Percentiles rank a stretch among this genome's conserved stretches.
phyloP scores from a whole-genome alignment of 2,329 filamentous ascomycete species.

The Colletotrichum coccodes region DNA sequence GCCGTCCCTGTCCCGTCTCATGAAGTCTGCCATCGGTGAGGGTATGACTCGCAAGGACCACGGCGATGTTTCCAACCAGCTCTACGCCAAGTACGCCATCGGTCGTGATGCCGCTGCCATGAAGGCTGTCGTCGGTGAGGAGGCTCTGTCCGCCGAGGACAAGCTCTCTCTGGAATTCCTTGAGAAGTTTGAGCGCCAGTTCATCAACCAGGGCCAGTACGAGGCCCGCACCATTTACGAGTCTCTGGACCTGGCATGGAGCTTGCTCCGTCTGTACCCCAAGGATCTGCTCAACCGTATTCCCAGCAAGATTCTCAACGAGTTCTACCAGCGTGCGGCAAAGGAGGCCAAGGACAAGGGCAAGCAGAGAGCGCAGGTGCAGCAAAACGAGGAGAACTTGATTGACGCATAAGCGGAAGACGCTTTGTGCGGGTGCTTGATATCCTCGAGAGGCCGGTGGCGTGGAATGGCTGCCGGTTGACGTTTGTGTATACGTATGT shows the following conservation, averaged over 20 bases:
- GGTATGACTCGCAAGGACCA: conserved; percentile 97
- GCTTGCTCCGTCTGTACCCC: conserved; percentile 94
- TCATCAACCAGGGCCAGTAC: conserved; percentile 92
- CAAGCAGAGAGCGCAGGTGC: conserved; percentile 60
- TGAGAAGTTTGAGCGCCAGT: conserved; percentile 97
- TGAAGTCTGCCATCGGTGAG: conserved; percentile 99
- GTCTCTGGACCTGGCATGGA: conserved; percentile 96
- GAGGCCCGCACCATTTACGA: conserved; percentile 93
- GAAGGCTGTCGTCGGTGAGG: conserved; percentile 99
- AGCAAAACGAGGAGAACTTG: conserved; percentile 65
- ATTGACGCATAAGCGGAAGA: conserved; percentile 62
- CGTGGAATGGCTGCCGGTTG: conserved; percentile 8
- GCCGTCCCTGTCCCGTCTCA: conserved; percentile 96
- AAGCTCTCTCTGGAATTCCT: conserved; percentile 98
- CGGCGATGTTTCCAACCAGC: conserved; percentile 98
- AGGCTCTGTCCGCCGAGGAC: conserved; percentile 94
- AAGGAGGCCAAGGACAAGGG: conserved; percentile 72
- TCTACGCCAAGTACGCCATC: conserved; percentile 99
- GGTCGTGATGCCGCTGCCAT: conserved; percentile 97
- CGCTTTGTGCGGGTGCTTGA: conserved; percentile 9
- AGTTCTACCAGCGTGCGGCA: conserved; percentile 80
- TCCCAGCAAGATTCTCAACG: conserved; percentile 82
- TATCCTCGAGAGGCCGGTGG: conserved; percentile 20
- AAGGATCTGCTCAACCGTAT: conserved; percentile 98
- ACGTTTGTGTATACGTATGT: conserved; percentile 34